These are phyloP conservation scores for Akebia trifoliata DNA, from an alignment of 164 flowering plant genomes.

Conservation along the genomic window DNA sequence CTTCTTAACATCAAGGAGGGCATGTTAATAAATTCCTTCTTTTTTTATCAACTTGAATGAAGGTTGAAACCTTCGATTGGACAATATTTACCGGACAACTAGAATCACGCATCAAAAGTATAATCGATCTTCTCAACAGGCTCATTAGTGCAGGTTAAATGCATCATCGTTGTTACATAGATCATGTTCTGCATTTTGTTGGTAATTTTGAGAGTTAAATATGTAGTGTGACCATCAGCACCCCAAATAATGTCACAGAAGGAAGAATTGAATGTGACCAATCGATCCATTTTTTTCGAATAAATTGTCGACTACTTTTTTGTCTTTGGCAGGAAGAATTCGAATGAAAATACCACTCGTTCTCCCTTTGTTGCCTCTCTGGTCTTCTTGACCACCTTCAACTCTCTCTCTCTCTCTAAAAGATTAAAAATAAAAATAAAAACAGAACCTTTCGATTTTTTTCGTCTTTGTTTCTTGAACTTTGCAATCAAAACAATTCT, in stretches of 20 bases:
- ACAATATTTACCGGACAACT: too few relatives aligned
- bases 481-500: too few relatives aligned
- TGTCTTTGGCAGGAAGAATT: slow-evolving; percentile 87
- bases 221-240: slow-evolving; percentile 89
- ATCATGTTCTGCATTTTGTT: slow-evolving; percentile 85
- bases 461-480: too few relatives aligned
- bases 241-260: slow-evolving; percentile 98
- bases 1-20: too few relatives aligned
- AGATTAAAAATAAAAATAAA: too few relatives aligned
- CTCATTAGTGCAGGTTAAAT: slow-evolving; percentile 94
- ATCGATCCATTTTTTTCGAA: slow-evolving; percentile 86
- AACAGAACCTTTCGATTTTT: too few relatives aligned
- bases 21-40: too few relatives aligned
- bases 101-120: slow-evolving; percentile 62
- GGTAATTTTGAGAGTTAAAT: slow-evolving; percentile 80
- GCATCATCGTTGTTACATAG: slow-evolving; percentile 93
- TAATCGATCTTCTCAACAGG: slow-evolving; percentile 87
- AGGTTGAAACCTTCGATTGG: too few relatives aligned
- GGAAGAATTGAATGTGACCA: slow-evolving; percentile 74
- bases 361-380: slow-evolving; percentile 30
- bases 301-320: slow-evolving; percentile 87
- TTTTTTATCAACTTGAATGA: too few relatives aligned
- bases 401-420: slow-evolving; percentile 12
- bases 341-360: slow-evolving; percentile 75
- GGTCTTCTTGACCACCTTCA: slow-evolving; percentile 95